Evolutionary conservation across 2,329 filamentous ascomycete species (phyloP).

Genomic region (Thyridium curvatum): DNA sequence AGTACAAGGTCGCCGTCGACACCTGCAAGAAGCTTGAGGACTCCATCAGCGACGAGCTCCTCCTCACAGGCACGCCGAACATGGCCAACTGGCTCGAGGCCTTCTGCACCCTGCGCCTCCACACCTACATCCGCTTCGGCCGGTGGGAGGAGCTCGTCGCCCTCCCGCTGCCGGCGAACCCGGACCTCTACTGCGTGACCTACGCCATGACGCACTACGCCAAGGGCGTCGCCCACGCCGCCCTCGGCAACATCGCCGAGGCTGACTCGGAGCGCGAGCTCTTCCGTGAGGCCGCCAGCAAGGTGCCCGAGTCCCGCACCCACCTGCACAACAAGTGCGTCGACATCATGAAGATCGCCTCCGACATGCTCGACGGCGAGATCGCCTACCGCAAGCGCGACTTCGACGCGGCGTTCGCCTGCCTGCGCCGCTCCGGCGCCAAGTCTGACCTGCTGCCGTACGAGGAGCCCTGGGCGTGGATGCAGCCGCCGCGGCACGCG

Average conservation of each 20-base stretch:
- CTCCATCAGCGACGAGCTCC: conserved; percentile 28
- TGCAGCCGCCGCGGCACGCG: conserved; percentile 51
- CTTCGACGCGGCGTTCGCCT: conserved; percentile 38
- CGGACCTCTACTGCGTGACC: conserved; percentile 44
- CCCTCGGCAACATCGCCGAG: conserved; percentile 31
- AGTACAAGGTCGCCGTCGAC: conserved; percentile 39
- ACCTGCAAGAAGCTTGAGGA: conserved; percentile 19
- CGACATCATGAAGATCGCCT: conserved; percentile 20
- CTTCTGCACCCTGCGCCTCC: conserved; percentile 43
- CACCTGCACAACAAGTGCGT: conserved; percentile 11
- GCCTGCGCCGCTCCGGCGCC: conserved; percentile 38
- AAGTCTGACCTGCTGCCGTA: conserved; percentile 47
- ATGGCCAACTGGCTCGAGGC: conserved; percentile 54
- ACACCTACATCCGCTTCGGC: conserved; percentile 51
- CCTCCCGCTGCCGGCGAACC: conserved; percentile 36
- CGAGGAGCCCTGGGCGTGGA: conserved; percentile 55
- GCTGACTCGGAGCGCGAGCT: conserved; percentile 37
- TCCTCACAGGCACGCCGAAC: conserved; percentile 39
- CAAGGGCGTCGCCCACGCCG: conserved; percentile 45
- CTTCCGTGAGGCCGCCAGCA: conserved; percentile 41
- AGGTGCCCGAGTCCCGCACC: conserved; percentile 24
- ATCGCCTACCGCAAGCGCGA: conserved; percentile 50
- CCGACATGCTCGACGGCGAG: conserved; percentile 53
- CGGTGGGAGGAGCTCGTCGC: conserved; percentile 45
- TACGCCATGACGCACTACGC: conserved; percentile 49